phyloP scores from a whole-genome alignment of 1,284 basidiomycete species.

The Apiotrichum montevideense region DNA sequence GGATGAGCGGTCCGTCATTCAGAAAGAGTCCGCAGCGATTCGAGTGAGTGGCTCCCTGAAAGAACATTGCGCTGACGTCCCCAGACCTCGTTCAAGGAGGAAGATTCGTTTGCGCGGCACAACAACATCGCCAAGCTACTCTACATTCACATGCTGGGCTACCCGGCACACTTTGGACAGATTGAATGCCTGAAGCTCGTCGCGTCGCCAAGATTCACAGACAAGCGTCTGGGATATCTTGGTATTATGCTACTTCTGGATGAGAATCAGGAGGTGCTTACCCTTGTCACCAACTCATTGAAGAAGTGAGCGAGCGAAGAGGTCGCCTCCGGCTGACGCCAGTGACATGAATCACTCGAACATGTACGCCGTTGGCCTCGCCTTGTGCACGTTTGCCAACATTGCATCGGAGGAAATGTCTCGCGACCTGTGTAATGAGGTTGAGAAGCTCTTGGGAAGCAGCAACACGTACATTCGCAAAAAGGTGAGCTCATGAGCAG shows the following conservation, averaged over 20 bases:
- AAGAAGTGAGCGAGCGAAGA: slow-evolving; percentile 73
- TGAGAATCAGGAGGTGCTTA: slow-evolving; percentile 97
- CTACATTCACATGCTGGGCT: slow-evolving; percentile 99
- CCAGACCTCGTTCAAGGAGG: slow-evolving; percentile 88
- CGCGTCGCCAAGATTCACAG: slow-evolving; percentile 92
- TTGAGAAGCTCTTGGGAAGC: slow-evolving; percentile 93
- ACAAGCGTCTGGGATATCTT: slow-evolving; percentile 94
- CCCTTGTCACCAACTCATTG: slow-evolving; percentile 93
- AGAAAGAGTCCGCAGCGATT: slow-evolving; percentile 97
- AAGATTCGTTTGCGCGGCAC: slow-evolving; percentile 85
- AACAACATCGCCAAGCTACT: slow-evolving; percentile 98
- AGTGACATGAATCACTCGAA: slow-evolving; percentile 99
- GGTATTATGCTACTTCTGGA: slow-evolving; percentile 97
- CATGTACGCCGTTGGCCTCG: slow-evolving; percentile 97
- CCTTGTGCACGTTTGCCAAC: slow-evolving; percentile 96
- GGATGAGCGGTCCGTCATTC: slow-evolving; percentile 94
- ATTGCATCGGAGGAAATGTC: slow-evolving; percentile 99
- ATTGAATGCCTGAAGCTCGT: slow-evolving; percentile 99
- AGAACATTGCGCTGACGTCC: neutral
- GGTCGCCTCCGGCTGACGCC: slow-evolving; percentile 1
- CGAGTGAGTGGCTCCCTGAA: slow-evolving; percentile 47
- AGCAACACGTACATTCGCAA: slow-evolving; percentile 99
- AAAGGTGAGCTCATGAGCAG: slow-evolving; percentile 59
- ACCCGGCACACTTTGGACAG: slow-evolving; percentile 98
- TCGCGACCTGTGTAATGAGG: slow-evolving; percentile 89